phyloP scores from a whole-genome alignment of 768 basidiomycete species.

The Lactarius quietus region DNA sequence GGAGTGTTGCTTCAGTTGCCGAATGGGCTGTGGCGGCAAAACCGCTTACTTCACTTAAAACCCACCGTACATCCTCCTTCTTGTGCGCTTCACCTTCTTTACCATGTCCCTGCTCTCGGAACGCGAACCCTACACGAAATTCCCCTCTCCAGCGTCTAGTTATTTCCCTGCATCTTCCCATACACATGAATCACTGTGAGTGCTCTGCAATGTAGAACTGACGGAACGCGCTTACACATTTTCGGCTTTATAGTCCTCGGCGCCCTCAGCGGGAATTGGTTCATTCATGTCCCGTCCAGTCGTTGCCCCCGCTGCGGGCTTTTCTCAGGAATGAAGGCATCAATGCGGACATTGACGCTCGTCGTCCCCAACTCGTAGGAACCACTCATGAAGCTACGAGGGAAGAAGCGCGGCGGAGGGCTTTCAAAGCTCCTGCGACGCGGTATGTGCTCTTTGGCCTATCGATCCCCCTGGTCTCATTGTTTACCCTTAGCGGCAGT shows the following conservation, averaged over 20 bases:
- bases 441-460: slow-evolving; percentile 16
- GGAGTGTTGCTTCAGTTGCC: slow-evolving; percentile 16
- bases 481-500: background rate
- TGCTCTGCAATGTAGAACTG: background rate
- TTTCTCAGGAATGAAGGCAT: slow-evolving; percentile 23
- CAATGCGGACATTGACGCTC: slow-evolving; percentile 12
- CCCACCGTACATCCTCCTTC: slow-evolving; percentile 14
- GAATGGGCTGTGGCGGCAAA: slow-evolving; percentile 16
- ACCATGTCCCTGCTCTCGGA: slow-evolving; percentile 24
- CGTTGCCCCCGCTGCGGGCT: slow-evolving; percentile 23
- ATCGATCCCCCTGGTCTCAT: background rate
- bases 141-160: slow-evolving; percentile 20
- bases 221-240: background rate
- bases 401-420: slow-evolving; percentile 22
- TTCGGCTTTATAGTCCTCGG: slow-evolving; percentile 5
- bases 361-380: slow-evolving; percentile 3
- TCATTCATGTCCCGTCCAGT: slow-evolving; percentile 14
- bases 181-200: slow-evolving; percentile 8
- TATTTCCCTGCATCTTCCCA: slow-evolving; percentile 17
- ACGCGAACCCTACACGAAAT: slow-evolving; percentile 18
- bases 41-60: slow-evolving; percentile 24
- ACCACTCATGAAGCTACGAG: slow-evolving; percentile 17
- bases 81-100: slow-evolving; percentile 16
- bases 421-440: slow-evolving; percentile 10
- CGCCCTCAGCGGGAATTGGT: slow-evolving; percentile 15